Evolutionary conservation across 2,329 filamentous ascomycete genomes (phyloP), one percentile per base, ranked within the genome.

Genomic region (Penicillium sp.): DNA sequence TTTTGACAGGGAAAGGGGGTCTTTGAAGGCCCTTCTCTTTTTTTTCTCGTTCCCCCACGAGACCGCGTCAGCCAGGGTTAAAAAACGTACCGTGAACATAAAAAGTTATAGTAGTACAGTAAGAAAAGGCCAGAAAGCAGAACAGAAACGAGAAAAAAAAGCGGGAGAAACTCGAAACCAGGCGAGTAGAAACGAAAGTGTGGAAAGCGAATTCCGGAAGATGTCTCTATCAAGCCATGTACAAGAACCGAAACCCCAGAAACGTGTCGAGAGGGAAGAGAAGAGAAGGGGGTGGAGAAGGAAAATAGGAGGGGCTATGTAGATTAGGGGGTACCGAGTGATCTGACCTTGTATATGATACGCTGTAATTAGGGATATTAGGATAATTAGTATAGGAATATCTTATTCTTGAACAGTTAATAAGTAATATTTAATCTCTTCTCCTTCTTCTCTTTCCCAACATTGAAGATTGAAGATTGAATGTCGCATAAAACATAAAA

Each of bases 161-260:
- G 34, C 5, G n/a, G 34, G 62, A 24, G 40, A 51, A 39, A 55
- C 60, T 63, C 57, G 61, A 64, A 53, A 65, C 61, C 56, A 55
- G 64, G 59, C 62, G 60, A 64, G 56, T 55, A 58, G 52, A 57
- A 60, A 57, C 47, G 53, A 62, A 61, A 57, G 59, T 59, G 51
- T 53, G 63, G 65, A 58, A 65, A 66, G 61, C 55, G 63, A 62
- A 57, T 65, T 62, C 59, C 59, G 56, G 60, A 18, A 62, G 62
- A 54, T 52, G 57, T 60, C 58, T 65, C 66, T 67, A 67, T 53
- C 61, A 61, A 66, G 64, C 67, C 67, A 73, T 71, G 60, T 71
- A 71, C 65, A 67, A 63, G 60, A 61, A 57, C 49, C 47, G 57
- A 56, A 53, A 54, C 57, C 60, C 66, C 62, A 67, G 61, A 65